Base-by-base conservation (phyloP, 2,329 filamentous ascomycete species). In the Penicillium italicum region DNA sequence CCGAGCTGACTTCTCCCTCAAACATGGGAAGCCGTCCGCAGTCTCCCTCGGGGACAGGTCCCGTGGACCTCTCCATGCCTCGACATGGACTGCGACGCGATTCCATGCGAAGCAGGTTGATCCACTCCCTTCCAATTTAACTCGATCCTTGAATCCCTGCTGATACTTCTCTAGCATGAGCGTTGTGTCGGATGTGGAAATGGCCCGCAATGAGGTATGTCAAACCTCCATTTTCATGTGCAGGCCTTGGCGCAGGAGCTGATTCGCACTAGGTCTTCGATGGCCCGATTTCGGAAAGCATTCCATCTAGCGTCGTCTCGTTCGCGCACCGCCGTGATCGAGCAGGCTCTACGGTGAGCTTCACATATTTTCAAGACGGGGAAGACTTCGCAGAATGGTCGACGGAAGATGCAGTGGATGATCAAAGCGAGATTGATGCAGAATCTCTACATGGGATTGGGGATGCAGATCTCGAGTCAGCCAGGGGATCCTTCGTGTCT, bases 141-240 rank as follows among this genome's bases (percentile, higher is more conserved):
- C 22, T 11, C 3, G 2, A 11, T 16, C 8, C 4, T 38, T 37
- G 31, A 7, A 41, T 20, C 20, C 18, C 12, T 41, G 40, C 67
- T 72, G 44, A 73, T 31, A 4, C 40, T 16, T 28, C 9, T 50
- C 6, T 61, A 82, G 78, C 63, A 74, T 86, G 34, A 96, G 90
- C 74, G 87, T 97, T 64, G 87, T 96, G 65, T 91, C 91, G 63
- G 91, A 96, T 74, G 92, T 97, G n/a, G 93, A 97, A 72, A 97
- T 99, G 94, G 93, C 94, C 20, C 91, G 95, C 49, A 90, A 96
- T 72, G 93, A 97, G 83, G 90, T 94, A 69, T 50, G 75, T 66
- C 55, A 62, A 24, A 55, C 22, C 12, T 24, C 37, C 40, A 24
- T 31, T 14, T 36, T 10, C 44, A 38, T 30, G 14, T 40, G 38